Evolutionary conservation across 352 stramenopile species (phyloP).

Genomic region (Peronospora farinosa): DNA sequence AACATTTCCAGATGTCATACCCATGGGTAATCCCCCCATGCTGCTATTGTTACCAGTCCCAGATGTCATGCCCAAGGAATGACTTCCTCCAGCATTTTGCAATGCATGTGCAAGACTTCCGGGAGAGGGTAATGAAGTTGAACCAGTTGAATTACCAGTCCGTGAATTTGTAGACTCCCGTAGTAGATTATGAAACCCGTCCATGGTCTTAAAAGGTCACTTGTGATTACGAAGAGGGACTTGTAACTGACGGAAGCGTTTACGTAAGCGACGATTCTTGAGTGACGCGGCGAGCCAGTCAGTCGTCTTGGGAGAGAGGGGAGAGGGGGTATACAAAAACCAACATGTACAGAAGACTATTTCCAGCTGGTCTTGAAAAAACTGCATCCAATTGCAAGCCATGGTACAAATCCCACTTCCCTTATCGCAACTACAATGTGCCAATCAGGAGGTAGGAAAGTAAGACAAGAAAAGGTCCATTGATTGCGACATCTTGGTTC

Average conservation of each 20-base stretch:
- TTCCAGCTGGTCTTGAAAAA: not conserved
- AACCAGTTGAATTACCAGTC: conserved; percentile 20
- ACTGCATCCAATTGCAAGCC: not conserved
- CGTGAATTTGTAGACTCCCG: conserved; percentile 57
- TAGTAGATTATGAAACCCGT: conserved; percentile 74
- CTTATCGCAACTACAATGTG: not conserved
- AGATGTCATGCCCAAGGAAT: conserved; percentile 38
- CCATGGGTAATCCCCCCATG: conserved; percentile 46
- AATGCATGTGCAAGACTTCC: conserved; percentile 34
- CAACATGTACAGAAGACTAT: not conserved
- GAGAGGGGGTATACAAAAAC: not conserved
- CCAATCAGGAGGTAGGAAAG: not conserved
- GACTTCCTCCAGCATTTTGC: conserved; percentile 29
- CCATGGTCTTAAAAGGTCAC: conserved; percentile 32
- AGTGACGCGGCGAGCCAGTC: conserved; percentile 28
- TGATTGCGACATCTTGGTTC: not conserved
- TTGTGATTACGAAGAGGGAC: conserved; percentile 32
- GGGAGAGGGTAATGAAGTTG: conserved; percentile 21
- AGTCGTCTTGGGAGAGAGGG: conserved; percentile 20
- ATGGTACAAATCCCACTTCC: not conserved
- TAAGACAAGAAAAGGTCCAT: not conserved
- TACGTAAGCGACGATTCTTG: conserved; percentile 42
- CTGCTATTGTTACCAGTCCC: conserved; percentile 6
- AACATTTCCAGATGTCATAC: conserved; percentile 28
- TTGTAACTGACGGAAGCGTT: conserved; percentile 14